phyloP scores from a whole-genome alignment of 2,329 filamentous ascomycete species.

The Samsoniella hepiali region DNA sequence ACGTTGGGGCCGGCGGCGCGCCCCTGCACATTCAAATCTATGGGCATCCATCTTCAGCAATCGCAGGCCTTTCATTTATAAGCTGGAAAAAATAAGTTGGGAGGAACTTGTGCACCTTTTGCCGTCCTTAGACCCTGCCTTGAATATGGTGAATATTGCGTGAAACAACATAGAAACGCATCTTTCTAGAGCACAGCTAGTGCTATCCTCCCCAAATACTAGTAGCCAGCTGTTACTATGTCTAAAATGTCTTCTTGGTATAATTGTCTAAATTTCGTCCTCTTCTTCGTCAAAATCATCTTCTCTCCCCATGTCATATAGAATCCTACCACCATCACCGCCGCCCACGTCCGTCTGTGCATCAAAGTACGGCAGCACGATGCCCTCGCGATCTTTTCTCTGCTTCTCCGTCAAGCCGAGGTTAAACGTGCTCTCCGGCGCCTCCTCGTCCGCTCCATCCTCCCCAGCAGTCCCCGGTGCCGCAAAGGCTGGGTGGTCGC shows the following conservation, averaged over 20 bases:
- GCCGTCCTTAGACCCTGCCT: too few relatives aligned
- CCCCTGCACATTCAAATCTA: too few relatives aligned
- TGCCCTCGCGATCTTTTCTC: conserved; percentile 76
- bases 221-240: too few relatives aligned
- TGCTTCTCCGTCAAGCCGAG: conserved; percentile 89
- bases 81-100: too few relatives aligned
- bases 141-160: too few relatives aligned
- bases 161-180: too few relatives aligned
- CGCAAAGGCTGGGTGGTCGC: conserved; percentile 72
- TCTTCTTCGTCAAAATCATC: conserved; percentile 97
- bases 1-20: not conserved
- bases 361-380: conserved; percentile 94
- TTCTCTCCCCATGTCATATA: conserved; percentile 95
- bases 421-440: conserved; percentile 76
- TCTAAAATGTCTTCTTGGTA: not conserved
- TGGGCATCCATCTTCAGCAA: too few relatives aligned
- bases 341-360: conserved; percentile 77
- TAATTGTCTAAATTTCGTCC: conserved; percentile 67
- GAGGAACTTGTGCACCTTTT: too few relatives aligned
- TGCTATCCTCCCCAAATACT: too few relatives aligned
- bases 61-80: too few relatives aligned
- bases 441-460: conserved; percentile 44
- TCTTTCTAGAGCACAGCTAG: too few relatives aligned
- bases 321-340: conserved; percentile 84
- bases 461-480: conserved; percentile 36